Evolutionary conservation across 768 basidiomycete species (phyloP), one percentile per base, ranked within the genome.

Genomic region (Amanita phalloides): DNA sequence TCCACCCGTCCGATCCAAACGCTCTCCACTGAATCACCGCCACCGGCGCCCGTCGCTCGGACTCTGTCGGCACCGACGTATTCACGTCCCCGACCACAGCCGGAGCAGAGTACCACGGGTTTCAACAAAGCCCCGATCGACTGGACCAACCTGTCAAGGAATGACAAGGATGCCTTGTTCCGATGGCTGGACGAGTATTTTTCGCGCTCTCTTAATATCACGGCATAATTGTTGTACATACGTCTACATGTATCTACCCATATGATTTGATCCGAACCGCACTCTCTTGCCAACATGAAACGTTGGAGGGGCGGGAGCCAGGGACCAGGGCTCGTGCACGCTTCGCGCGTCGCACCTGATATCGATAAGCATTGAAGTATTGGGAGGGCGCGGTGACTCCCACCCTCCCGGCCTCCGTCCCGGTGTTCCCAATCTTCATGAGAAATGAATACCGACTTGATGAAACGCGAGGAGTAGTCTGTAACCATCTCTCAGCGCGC

Each of bases 171-270:
- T 28, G 77, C 70, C 23, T 85, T 90, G 60, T 90, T 90, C 64
- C 65, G 66, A 54, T 90, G 87, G 86, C 69, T 90, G 20, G 87
- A 90, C 61, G 87, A 89, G 59, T 90, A 82, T 66, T 90, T 90
- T 59, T 73, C 77, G 13, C 71, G 72, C 32, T 68, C 68, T 45
- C 62, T 68, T 35, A 59, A 59, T 37, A 60, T 72, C 26, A 50
- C 30, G 28, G 4, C 13, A 13, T 13, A 30, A 9, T 9, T 8
- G 17, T 30, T 13, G 33, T 33, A 33, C 26, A 26, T 26, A 26
- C 26, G 26, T 30, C 3, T 11, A 33, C 7, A 33, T 11, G 30
- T 35, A 21, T 35, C 9, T 25, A 33, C 20, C 21, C 10, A 47
- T 20, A 32, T 26, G 14, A 13, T 30, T 45, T 45, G 36, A 48